A percentile compares a stretch with the other conserved stretches of the same genome.
Conservation (phyloP, 495 filamentous ascomycete species). For the Penicillium salamii region DNA sequence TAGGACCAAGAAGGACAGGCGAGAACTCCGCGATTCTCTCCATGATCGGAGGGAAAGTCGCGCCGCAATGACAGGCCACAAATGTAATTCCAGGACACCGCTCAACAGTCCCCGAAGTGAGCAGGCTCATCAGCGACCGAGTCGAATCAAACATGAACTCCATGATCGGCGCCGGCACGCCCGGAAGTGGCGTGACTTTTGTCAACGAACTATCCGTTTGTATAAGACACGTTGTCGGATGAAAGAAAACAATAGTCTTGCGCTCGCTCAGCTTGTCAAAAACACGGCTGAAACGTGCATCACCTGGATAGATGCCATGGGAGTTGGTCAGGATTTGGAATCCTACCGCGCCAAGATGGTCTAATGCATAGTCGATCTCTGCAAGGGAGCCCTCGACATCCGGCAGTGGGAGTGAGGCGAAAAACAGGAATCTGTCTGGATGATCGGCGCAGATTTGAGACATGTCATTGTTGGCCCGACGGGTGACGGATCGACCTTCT, state of each 20-base stretch:
- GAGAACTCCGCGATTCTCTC: slow-evolving; percentile 40
- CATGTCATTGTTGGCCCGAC: slow-evolving; percentile 37
- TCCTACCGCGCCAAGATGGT: slow-evolving; percentile 43
- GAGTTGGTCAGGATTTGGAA: slow-evolving; percentile 48
- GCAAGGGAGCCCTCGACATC: slow-evolving; percentile 37
- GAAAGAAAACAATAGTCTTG: slow-evolving; percentile 47
- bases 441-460: slow-evolving; percentile 32
- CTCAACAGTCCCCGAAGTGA: slow-evolving; percentile 44
- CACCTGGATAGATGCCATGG: slow-evolving; percentile 52
- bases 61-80: slow-evolving; percentile 50
- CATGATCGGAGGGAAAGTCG: slow-evolving; percentile 42
- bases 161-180: slow-evolving; percentile 47
- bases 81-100: slow-evolving; percentile 43
- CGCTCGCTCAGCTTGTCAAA: slow-evolving; percentile 34
- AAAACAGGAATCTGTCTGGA: slow-evolving; percentile 45
- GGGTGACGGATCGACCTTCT: slow-evolving; percentile 29
- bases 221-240: slow-evolving; percentile 44
- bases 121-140: slow-evolving; percentile 45
- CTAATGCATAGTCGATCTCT: slow-evolving; percentile 42
- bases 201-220: slow-evolving; percentile 6
- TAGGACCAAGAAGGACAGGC: slow-evolving; percentile 5
- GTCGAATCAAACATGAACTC: slow-evolving; percentile 59
- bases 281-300: slow-evolving; percentile 37
- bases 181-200: slow-evolving; percentile 19
- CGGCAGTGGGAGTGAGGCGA: slow-evolving; percentile 50